A percentile compares a stretch with the other conserved stretches of the same genome.
phyloP scores from a whole-genome alignment of 2,329 filamentous ascomycete genomes.

The Xylariomycetidae sp. region DNA sequence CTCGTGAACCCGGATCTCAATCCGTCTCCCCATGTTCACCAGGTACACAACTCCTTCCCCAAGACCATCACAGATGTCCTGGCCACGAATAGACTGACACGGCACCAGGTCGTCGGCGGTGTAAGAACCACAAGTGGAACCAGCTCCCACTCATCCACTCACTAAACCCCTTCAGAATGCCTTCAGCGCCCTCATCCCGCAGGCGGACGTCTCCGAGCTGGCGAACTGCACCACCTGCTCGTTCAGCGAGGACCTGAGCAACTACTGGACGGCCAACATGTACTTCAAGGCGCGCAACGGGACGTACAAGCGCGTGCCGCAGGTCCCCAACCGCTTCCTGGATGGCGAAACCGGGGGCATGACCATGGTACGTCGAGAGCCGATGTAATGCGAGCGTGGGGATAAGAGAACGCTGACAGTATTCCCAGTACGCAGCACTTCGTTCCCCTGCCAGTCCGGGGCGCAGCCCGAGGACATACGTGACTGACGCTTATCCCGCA shows the following conservation, averaged over 20 bases:
- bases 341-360: constrained; percentile 13
- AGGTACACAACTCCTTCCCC: too few species aligned
- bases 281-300: constrained; percentile 21
- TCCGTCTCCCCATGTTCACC: constrained; percentile 11
- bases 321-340: constrained; percentile 13
- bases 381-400: too few species aligned
- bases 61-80: too few species aligned
- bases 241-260: constrained; percentile 26
- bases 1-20: constrained; percentile 11
- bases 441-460: too few species aligned
- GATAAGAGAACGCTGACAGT: too few species aligned
- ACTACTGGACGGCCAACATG: constrained; percentile 27
- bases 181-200: constrained; percentile 10
- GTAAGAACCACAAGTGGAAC: not conserved
- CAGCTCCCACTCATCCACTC: too few species aligned
- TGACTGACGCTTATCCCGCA: too few species aligned
- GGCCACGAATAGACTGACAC: constrained; percentile 1
- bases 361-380: too few species aligned
- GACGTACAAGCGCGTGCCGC: constrained; percentile 13
- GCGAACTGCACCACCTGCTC: constrained; percentile 25
- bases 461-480: too few species aligned
- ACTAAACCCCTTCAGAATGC: constrained; percentile 6
- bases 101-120: constrained; percentile 8
- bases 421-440: too few species aligned
- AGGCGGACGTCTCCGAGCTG: constrained; percentile 9